phyloP scores from a whole-genome alignment of 768 basidiomycete species.

The Pleurotus tuoliensis region DNA sequence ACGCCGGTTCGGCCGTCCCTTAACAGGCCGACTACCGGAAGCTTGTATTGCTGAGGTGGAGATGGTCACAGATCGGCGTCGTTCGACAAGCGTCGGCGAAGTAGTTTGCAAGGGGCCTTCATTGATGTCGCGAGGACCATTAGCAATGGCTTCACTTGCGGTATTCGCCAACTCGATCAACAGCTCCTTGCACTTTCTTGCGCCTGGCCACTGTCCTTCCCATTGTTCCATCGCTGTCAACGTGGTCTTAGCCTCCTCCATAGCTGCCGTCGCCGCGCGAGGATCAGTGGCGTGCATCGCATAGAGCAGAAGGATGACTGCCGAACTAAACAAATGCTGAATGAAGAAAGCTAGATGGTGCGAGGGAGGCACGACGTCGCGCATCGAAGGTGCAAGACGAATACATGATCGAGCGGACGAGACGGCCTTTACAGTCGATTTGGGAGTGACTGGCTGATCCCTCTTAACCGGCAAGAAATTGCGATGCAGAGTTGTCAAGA shows the following conservation, averaged over 20 bases:
- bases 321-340: constrained; percentile 85
- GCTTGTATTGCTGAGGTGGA: constrained; percentile 34
- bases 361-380: constrained; percentile 77
- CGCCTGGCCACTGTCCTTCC: constrained; percentile 88
- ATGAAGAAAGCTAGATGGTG: constrained; percentile 89
- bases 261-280: constrained; percentile 61
- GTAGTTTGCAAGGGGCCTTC: constrained; percentile 17
- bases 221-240: constrained; percentile 69
- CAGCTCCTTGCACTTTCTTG: constrained; percentile 81
- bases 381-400: constrained; percentile 79
- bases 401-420: constrained; percentile 84
- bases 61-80: constrained; percentile 55
- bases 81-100: constrained; percentile 33
- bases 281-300: constrained; percentile 80
- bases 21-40: constrained; percentile 37
- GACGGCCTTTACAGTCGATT: constrained; percentile 77
- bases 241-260: constrained; percentile 80
- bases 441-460: constrained; percentile 63
- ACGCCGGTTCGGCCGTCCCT: constrained; percentile 48
- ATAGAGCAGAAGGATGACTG: constrained; percentile 79
- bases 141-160: constrained; percentile 61
- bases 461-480: constrained; percentile 80
- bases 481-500: constrained; percentile 83
- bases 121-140: constrained; percentile 22
- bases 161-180: constrained; percentile 67